Percentiles rank a stretch among this genome's conserved stretches.
Conservation (phyloP, 2,329 filamentous ascomycete species). For the Dactylellina parvicollis region DNA sequence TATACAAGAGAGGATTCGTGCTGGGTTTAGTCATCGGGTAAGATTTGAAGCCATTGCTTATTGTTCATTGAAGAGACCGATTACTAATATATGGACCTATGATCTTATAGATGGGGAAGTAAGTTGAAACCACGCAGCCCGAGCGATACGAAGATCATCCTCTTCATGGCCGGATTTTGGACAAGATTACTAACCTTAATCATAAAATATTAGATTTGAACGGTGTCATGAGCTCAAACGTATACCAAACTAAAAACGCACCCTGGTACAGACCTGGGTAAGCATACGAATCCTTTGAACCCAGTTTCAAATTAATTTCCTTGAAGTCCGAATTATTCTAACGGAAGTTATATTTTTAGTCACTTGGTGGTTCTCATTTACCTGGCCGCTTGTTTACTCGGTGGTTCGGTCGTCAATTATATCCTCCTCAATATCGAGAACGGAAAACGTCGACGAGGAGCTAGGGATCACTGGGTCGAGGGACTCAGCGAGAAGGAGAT, state of each 20-base stretch:
- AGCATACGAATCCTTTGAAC: neutral
- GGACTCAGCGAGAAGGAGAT: conserved; percentile 73
- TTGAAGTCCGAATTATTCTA: neutral
- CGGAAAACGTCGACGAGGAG: conserved; percentile 70
- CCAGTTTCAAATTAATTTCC: neutral
- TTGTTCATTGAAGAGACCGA: neutral
- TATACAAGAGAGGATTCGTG: conserved; percentile 89
- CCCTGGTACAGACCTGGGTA: conserved; percentile 52
- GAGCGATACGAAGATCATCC: neutral
- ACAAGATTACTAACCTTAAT: conserved; percentile 1
- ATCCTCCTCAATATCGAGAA: conserved; percentile 74
- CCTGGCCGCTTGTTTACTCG: conserved; percentile 73
- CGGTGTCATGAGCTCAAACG: conserved; percentile 73
- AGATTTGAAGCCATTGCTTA: conserved; percentile 41
- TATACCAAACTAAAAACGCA: conserved; percentile 37
- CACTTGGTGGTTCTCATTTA: conserved; percentile 81
- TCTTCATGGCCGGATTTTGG: neutral
- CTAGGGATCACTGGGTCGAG: conserved; percentile 72
- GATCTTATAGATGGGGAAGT: conserved; percentile 29
- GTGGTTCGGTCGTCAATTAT: conserved; percentile 74
- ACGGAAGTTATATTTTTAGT: conserved; percentile 63
- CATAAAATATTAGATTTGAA: conserved; percentile 82
- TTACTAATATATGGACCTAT: neutral
- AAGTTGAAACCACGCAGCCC: conserved; percentile 9
- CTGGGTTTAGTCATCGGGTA: conserved; percentile 82